These are phyloP conservation scores for Candida smagusa DNA, from an alignment of 1,139 yeast genomes.

Conservation along the genomic window DNA sequence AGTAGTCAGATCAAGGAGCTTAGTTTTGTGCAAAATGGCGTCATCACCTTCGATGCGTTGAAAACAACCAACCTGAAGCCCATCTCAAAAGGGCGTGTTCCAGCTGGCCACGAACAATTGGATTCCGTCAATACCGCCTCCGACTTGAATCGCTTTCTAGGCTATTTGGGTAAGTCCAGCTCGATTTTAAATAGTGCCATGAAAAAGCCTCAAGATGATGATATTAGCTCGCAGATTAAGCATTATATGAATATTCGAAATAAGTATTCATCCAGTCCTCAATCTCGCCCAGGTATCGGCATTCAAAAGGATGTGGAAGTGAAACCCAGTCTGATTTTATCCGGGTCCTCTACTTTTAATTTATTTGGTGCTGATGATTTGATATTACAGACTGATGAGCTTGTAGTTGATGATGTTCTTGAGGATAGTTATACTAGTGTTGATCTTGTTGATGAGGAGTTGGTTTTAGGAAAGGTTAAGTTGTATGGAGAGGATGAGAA, in stretches of 20 bases:
- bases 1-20: conserved; percentile 46
- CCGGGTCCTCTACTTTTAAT: conserved; percentile 6
- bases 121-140: conserved; percentile 40
- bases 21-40: conserved; percentile 46
- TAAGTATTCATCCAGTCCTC: conserved; percentile 18
- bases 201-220: conserved; percentile 21
- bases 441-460: conserved; percentile 8
- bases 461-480: conserved; percentile 13
- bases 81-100: conserved; percentile 2
- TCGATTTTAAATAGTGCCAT: conserved; percentile 38
- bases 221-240: conserved; percentile 34
- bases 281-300: conserved; percentile 7
- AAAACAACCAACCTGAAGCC: conserved; percentile 10
- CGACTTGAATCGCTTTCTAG: conserved; percentile 42
- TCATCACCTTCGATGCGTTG: conserved; percentile 44
- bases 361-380: conserved; percentile 15
- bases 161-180: conserved; percentile 35
- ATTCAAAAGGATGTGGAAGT: conserved; percentile 4
- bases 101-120: conserved; percentile 27
- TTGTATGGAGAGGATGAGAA: conserved; percentile 12
- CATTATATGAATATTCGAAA: conserved; percentile 30
- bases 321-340: conserved; percentile 9
- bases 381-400: conserved; percentile 3
- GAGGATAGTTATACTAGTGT: background rate
- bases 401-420: background rate